Percentiles rank a stretch among this genome's conserved stretches.
phyloP scores from a whole-genome alignment of 2,329 filamentous ascomycete genomes.

The Stachybotrys echinatus region DNA sequence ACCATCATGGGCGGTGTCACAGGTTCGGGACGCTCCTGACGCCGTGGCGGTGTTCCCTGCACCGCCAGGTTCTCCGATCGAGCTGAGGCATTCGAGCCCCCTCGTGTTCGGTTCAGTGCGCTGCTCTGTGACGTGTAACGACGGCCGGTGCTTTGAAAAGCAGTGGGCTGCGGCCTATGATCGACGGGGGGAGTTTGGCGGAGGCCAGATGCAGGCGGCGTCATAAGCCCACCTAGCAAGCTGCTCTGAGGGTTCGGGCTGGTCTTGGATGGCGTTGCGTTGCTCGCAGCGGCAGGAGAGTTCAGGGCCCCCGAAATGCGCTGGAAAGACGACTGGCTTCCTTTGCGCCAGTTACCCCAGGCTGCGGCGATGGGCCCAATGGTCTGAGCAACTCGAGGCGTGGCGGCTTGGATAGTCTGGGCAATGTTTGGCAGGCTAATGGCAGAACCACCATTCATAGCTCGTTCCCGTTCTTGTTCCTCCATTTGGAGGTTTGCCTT shows the following conservation, averaged over 20 bases:
- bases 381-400: slow-evolving; percentile 78
- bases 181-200: slow-evolving; percentile 52
- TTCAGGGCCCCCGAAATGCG: slow-evolving; percentile 42
- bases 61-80: slow-evolving; percentile 34
- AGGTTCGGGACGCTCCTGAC: slow-evolving; percentile 33
- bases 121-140: slow-evolving; percentile 45
- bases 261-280: slow-evolving; percentile 56
- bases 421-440: slow-evolving; percentile 71
- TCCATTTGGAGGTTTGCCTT: slow-evolving; percentile 97
- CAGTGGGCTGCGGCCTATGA: slow-evolving; percentile 47
- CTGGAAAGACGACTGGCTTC: slow-evolving; percentile 44
- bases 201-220: slow-evolving; percentile 74
- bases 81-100: slow-evolving; percentile 25
- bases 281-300: slow-evolving; percentile 34
- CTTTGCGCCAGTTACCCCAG: slow-evolving; percentile 91
- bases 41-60: slow-evolving; percentile 37
- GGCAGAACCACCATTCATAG: slow-evolving; percentile 64
- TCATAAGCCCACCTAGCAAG: slow-evolving; percentile 76
- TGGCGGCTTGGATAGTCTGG: slow-evolving; percentile 69
- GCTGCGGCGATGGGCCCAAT: slow-evolving; percentile 78
- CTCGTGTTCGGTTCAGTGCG: slow-evolving; percentile 15
- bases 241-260: slow-evolving; percentile 46
- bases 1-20: slow-evolving; percentile 60
- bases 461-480: slow-evolving; percentile 86
- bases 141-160: slow-evolving; percentile 55